Evolutionary conservation across 257 asterid species (phyloP).

Genomic region (Primulina eburnea): DNA sequence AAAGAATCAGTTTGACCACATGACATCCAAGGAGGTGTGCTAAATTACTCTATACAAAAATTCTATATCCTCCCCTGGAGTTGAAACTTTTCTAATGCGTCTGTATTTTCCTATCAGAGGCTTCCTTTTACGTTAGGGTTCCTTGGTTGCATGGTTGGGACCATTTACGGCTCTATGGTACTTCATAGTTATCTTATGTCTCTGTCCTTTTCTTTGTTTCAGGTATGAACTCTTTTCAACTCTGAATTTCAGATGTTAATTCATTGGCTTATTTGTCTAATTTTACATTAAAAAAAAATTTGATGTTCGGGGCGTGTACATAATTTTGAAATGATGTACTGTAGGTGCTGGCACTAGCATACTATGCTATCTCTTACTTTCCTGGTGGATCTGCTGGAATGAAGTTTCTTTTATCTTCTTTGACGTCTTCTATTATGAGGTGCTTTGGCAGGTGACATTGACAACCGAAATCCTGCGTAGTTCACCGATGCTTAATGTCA

Average conservation of each 20-base stretch:
- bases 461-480: not conserved
- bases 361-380: slow-evolving; percentile 85
- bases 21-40: slow-evolving; percentile 93
- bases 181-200: slow-evolving; percentile 93
- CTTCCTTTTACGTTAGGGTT: slow-evolving; percentile 91
- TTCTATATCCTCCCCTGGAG: not conserved
- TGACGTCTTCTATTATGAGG: slow-evolving; percentile 59
- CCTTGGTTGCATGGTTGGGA: slow-evolving; percentile 84
- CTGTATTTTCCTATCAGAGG: slow-evolving; percentile 51
- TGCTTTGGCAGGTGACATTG: slow-evolving; percentile 73
- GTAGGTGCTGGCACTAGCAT: slow-evolving; percentile 81
- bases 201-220: slow-evolving; percentile 74
- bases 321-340: slow-evolving; percentile 19
- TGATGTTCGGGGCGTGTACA: not conserved
- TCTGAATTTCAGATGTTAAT: not conserved
- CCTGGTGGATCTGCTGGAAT: slow-evolving; percentile 95
- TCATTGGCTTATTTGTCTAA: not conserved
- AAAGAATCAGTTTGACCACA: slow-evolving; percentile 71
- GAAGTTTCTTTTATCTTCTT: slow-evolving; percentile 75
- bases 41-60: slow-evolving; percentile 9
- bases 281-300: not conserved
- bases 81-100: slow-evolving; percentile 26
- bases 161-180: slow-evolving; percentile 89
- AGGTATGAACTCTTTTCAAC: slow-evolving; percentile 45
- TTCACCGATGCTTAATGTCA: not conserved